Base-by-base conservation (phyloP, 192 early-diverging fungal species). In the Podila epigama region DNA sequence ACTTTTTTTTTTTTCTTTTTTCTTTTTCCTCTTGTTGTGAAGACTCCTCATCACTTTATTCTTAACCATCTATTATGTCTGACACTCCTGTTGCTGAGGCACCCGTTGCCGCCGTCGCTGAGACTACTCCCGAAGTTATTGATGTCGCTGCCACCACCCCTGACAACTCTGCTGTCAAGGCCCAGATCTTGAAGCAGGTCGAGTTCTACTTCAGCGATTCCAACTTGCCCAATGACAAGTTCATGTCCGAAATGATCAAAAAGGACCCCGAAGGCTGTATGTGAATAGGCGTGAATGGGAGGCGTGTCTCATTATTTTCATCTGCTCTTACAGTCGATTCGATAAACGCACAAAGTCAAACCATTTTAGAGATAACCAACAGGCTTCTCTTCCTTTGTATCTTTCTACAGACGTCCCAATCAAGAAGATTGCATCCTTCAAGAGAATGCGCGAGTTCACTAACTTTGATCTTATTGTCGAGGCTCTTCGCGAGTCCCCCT, bases 151-250 rank as follows among this genome's bases (percentile, higher is more conserved):
- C n/a, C n/a, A n/a, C n/a, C n/a, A n/a, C n/a, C n/a, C n/a, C 50
- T 16, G 29, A 60, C 18, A 59, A 52, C 12, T 20, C 59, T 39
- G 78, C 70, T 12, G 48, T 61, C 18, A 85, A 83, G 57, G 58
- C 41, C 55, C 79, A 82, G 56, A 89, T 89, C 68, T 66, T 86
- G 22, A 88, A 83, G 60, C 88, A 89, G 66, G 85, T 89, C 44
- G 86, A 90, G 58, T 90, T 86, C 58, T 90, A 90, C 71, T 90
- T 90, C 64, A 69, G 83, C 56, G 88, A 90, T 61, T 62, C 78
- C 10, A 90, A 90, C 68, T 68, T 90, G 18, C 83, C 85, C 51
- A 61, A 54, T 15, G 88, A 90, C 64, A 89, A 81, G 44, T 90
- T 80, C 52, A 70, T 90, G 68, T 73, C 58, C 41, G 79, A 70